Evolutionary conservation across 768 basidiomycete genomes (phyloP).

Genomic region (Boletales sp.): DNA sequence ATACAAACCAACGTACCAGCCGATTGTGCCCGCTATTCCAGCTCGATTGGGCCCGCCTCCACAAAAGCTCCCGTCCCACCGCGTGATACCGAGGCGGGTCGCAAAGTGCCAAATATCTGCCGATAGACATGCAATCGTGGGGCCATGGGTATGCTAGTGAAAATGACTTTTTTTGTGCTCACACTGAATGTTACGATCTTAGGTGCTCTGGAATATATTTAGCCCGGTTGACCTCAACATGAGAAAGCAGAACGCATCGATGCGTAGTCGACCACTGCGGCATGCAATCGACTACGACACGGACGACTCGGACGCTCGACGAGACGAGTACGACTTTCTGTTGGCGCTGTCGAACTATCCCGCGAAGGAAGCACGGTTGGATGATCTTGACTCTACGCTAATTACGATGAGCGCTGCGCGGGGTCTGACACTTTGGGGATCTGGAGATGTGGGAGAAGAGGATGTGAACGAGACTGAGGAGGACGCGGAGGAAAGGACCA

Average conservation of each 20-base stretch:
- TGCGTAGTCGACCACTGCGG: slow-evolving; percentile 30
- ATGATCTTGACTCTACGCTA: slow-evolving; percentile 45
- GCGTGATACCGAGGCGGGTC: slow-evolving; percentile 43
- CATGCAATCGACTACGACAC: slow-evolving; percentile 12
- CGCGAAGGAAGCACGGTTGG: slow-evolving; percentile 38
- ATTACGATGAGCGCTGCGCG: slow-evolving; percentile 45
- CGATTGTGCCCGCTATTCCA: slow-evolving; percentile 30
- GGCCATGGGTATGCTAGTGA: slow-evolving; percentile 47
- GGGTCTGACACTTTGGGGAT: slow-evolving; percentile 51
- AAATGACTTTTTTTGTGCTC: background rate
- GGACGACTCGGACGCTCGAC: slow-evolving; percentile 18
- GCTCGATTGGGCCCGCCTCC: slow-evolving; percentile 39
- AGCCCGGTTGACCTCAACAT: slow-evolving; percentile 33
- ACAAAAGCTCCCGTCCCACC: slow-evolving; percentile 46
- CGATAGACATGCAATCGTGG: slow-evolving; percentile 48
- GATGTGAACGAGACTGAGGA: slow-evolving; percentile 11
- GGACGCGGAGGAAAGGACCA: slow-evolving; percentile 20
- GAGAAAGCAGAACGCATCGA: slow-evolving; percentile 43
- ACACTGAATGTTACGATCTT: background rate
- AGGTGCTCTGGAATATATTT: slow-evolving; percentile 48
- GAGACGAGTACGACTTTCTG: slow-evolving; percentile 53
- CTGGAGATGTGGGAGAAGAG: background rate
- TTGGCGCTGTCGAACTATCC: slow-evolving; percentile 38
- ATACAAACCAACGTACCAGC: slow-evolving; percentile 31
- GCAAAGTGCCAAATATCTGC: slow-evolving; percentile 43